Conservation (phyloP, 768 basidiomycete species). For the Xerocomellus intermedius region DNA sequence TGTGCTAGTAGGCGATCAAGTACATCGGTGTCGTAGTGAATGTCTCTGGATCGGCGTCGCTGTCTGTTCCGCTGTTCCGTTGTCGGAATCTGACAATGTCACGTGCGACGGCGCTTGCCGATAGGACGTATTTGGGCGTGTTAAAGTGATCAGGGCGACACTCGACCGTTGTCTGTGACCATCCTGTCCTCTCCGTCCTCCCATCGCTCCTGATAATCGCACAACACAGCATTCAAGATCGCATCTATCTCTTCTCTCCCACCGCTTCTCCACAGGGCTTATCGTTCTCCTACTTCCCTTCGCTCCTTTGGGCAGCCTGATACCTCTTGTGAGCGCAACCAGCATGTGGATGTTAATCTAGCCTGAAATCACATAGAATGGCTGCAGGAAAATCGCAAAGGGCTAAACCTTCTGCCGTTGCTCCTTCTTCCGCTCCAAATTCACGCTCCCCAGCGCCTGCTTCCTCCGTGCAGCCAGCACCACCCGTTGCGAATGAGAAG, state of each 20-base stretch:
- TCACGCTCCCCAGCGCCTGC: conserved; percentile 9
- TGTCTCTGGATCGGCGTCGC: conserved; percentile 1
- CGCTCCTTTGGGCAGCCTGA: conserved; percentile 1
- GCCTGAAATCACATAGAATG: conserved; percentile 24
- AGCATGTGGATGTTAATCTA: conserved; percentile 17
- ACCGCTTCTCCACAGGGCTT: neutral
- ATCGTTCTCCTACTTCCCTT: conserved; percentile 1
- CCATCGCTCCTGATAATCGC: conserved; percentile 25
- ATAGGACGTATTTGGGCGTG: conserved; percentile 27
- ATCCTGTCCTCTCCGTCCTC: conserved; percentile 9
- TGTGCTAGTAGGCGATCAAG: no score
- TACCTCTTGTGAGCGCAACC: conserved; percentile 16
- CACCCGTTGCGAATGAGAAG: conserved; percentile 27
- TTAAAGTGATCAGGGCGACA: conserved; percentile 33
- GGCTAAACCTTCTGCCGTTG: conserved; percentile 16
- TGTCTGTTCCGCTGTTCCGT: conserved; percentile 22
- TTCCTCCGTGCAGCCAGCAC: conserved; percentile 5
- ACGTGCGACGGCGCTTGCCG: conserved; percentile 34
- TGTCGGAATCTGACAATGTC: conserved; percentile 13
- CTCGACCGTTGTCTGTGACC: conserved; percentile 16
- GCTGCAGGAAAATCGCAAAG: conserved; percentile 29
- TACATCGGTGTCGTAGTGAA: no score
- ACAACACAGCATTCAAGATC: conserved; percentile 18
- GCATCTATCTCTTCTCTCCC: neutral
- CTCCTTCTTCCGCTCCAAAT: conserved; percentile 7